These are phyloP conservation scores for Dissoconium aciculare DNA, from an alignment of 2,329 filamentous ascomycete genomes.

Conservation along the genomic window DNA sequence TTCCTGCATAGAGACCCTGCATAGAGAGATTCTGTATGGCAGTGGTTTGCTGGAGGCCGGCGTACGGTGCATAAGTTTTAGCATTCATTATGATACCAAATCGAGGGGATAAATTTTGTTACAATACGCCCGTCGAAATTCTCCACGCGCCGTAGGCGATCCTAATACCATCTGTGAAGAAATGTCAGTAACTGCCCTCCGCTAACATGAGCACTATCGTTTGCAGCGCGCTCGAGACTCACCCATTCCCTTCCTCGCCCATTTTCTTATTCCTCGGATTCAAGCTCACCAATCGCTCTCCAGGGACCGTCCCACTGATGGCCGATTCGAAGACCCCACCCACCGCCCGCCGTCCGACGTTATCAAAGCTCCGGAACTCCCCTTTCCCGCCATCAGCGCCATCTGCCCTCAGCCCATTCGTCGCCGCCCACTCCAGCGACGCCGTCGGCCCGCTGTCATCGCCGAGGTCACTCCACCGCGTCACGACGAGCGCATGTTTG, in stretches of 20 bases:
- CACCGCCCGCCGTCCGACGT: conserved; percentile 40
- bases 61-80: too few species aligned
- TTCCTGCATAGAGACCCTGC: too few species aligned
- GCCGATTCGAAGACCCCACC: conserved; percentile 45
- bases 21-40: too few species aligned
- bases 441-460: conserved; percentile 36
- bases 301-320: conserved; percentile 39
- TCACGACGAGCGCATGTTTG: conserved; percentile 46
- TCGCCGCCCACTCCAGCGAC: conserved; percentile 41
- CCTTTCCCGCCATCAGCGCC: conserved; percentile 6
- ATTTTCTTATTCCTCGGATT: conserved; percentile 41
- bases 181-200: too few species aligned
- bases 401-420: conserved; percentile 30
- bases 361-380: conserved; percentile 39
- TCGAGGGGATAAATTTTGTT: too few species aligned
- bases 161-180: too few species aligned
- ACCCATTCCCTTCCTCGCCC: conserved; percentile 41
- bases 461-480: conserved; percentile 47
- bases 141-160: too few species aligned
- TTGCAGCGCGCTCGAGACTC: too few species aligned
- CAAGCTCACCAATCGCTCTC: conserved; percentile 42
- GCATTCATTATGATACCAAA: too few species aligned
- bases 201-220: too few species aligned
- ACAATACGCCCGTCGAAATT: too few species aligned
- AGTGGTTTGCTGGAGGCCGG: too few species aligned